phyloP scores from a whole-genome alignment of 768 basidiomycete genomes.

The Amanita rimosa region DNA sequence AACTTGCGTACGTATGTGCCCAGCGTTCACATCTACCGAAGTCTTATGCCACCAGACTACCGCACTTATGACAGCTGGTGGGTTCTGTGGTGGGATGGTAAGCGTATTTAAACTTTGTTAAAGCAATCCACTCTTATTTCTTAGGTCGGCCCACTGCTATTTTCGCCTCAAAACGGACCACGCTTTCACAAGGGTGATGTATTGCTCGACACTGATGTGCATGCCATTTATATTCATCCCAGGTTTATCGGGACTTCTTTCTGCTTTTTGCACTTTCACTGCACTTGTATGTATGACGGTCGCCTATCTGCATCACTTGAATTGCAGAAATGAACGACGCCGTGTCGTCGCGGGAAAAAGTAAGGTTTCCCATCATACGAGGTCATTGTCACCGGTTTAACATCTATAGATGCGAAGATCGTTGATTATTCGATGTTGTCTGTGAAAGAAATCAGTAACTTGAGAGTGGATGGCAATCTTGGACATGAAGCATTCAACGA shows the following conservation, averaged over 20 bases:
- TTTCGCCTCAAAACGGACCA: constrained; percentile 12
- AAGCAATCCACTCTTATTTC: background rate
- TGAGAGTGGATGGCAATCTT: background rate
- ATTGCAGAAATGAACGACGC: constrained; percentile 12
- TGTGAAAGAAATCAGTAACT: background rate
- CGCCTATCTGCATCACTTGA: constrained; percentile 11
- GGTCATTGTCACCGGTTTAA: background rate
- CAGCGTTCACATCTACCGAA: background rate
- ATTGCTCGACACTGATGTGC: background rate
- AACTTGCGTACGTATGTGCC: constrained; percentile 11
- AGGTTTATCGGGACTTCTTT: constrained; percentile 11
- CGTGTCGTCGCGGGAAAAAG: constrained; percentile 13
- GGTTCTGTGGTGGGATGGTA: constrained; percentile 17
- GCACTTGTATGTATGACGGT: constrained; percentile 10
- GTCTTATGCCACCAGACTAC: constrained; percentile 12
- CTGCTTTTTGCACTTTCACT: constrained; percentile 10
- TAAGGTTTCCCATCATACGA: background rate
- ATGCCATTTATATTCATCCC: background rate
- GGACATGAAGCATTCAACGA: constrained; percentile 13
- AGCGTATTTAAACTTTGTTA: background rate
- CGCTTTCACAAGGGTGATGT: constrained; percentile 11
- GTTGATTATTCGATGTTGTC: constrained; percentile 6
- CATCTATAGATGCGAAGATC: background rate
- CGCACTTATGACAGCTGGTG: constrained; percentile 16
- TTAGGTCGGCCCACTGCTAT: constrained; percentile 16